A percentile compares a stretch with the other conserved stretches of the same genome.
Conservation (phyloP, 2,329 filamentous ascomycete species). For the Ustilaginoidea virens region DNA sequence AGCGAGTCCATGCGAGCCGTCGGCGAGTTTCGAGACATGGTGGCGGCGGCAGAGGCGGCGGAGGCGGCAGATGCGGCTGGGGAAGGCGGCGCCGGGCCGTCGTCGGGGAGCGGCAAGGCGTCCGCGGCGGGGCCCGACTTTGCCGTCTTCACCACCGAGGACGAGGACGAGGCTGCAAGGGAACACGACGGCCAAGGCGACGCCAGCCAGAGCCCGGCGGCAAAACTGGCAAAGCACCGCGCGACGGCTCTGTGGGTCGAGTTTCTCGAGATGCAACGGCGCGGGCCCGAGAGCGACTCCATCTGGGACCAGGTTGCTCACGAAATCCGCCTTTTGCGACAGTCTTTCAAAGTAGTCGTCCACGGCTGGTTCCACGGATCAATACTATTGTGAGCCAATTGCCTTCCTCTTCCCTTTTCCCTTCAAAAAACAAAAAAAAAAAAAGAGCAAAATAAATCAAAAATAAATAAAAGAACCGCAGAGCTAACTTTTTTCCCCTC, state of each 20-base stretch:
- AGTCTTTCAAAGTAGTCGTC: constrained; percentile 50
- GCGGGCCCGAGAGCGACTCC: constrained; percentile 12
- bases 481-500: background rate
- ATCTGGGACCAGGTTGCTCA: constrained; percentile 41
- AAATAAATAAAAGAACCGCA: too few species aligned
- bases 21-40: constrained; percentile 50
- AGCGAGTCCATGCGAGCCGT: constrained; percentile 67
- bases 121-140: background rate
- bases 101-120: constrained; percentile 7
- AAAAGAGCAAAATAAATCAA: background rate
- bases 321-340: constrained; percentile 49
- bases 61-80: background rate
- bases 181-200: constrained; percentile 13
- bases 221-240: background rate
- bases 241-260: constrained; percentile 1
- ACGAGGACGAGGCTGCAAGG: constrained; percentile 25
- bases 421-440: background rate
- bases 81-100: background rate
- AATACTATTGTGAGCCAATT: constrained; percentile 47
- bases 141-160: constrained; percentile 2
- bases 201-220: constrained; percentile 11
- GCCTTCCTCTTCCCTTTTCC: background rate
- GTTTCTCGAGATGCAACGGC: constrained; percentile 13
- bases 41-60: constrained; percentile 26
- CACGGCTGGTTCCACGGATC: constrained; percentile 57